Base-by-base conservation (phyloP, 768 basidiomycete species). In the Saitozyma podzolica region DNA sequence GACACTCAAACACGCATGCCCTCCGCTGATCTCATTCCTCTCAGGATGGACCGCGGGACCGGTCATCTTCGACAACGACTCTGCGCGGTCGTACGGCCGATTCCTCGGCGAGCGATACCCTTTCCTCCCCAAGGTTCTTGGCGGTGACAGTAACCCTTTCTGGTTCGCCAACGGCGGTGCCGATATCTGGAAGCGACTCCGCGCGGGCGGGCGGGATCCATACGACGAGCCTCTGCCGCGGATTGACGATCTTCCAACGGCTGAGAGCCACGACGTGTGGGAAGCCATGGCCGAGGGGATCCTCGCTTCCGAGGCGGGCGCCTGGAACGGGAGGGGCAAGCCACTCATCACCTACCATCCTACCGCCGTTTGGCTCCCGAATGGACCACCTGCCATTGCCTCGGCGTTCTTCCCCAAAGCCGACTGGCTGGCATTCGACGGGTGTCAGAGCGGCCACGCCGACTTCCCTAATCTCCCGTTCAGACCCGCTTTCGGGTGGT, bases 61-160 rank as follows among this genome's bases (percentile, higher is more conserved):
- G 11, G 14, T 65, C 43, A 29, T 68, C 19, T 61, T 61, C 54
- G 48, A 61, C 50, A 48, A 54, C 6, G 57, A 62, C 9, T 47
- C 57, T 40, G 59, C 63, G 2, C 41, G 40, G 9, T 37, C 61
- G 5, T 68, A 45, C 45, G 67, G 67, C 40, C n/a, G 42, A 29
- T 68, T 55, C 54, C 14, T 61, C 14, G 67, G 67, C 13, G 13
- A 58, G 17, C 55, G 67, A 49, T 68, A 68, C 48, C 67, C 67
- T 16, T 68, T 64, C 58, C 50, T 55, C 8, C 67, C 67, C 7
- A 58, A 58, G 17, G 19, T 68, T 13, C 56, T 65, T 17, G 67
- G 67, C 6, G 67, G 67, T 8, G 67, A 68, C 40, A 45, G 42
- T 20, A 57, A 62, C 47, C 50, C 50, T 20, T 55, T 41, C 39